Base-by-base conservation (phyloP, 2,329 filamentous ascomycete species). In the Trichoderma harzianum region DNA sequence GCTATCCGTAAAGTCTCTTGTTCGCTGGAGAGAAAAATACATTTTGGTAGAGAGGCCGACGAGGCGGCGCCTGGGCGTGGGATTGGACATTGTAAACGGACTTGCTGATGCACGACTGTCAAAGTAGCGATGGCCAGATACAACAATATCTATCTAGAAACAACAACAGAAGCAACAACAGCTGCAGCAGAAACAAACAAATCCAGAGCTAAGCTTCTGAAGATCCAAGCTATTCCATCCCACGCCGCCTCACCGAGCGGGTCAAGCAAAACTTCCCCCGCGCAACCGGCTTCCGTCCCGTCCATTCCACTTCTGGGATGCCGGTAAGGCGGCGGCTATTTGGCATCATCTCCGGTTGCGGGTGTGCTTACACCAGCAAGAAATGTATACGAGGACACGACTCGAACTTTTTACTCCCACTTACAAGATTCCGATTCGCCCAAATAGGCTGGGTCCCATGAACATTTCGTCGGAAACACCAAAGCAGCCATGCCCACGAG, bases 31-130 rank as follows among this genome's bases (percentile, higher is more conserved):
- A 73, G 90, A 82, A 63, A 95, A 95, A 86, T 95, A 94, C 89
- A 94, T 92, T 78, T 94, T 94, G 51, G 92, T 89, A 61, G 90
- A 92, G 74, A 93, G 90, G 79, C 92, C 92, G 72, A 94, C 85
- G 73, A 94, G 84, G 77, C 89, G 90, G 77, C 88, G 88, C 61
- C 84, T 32, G 1, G 34, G 21, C 55, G n/a, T 51, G n/a, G 32
- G 7, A 77, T 74, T 70, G 12, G 74, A 30, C 72, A 73, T 74
- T 60, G 30, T 60, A 21, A 24, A 24, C 28, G 12, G 26, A 12
- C 12, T 26, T 32, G 39, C n/a, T 10, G 24, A 16, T 43, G 65
- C 26, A 39, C 34, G 32, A 16, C 3, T 10, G 24, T 28, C n/a
- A 39, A 36, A 39, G 39, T 16, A 32, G 12, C 8, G 28, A 47